phyloP scores from a whole-genome alignment of 352 stramenopile genomes.

The Globisporangium recalcitrans region DNA sequence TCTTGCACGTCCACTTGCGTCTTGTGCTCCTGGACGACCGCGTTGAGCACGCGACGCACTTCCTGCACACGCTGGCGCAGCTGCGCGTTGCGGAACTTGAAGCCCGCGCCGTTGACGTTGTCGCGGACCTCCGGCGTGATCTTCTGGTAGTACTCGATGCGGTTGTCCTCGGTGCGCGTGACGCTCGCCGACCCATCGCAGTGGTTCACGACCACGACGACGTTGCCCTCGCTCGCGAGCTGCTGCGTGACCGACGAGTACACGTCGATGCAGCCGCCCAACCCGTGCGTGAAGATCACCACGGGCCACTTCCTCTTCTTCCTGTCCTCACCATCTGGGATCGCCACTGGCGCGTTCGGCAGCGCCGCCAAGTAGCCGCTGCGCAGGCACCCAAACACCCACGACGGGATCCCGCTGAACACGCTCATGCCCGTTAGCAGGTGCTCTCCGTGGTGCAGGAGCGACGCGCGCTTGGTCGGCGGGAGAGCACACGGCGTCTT shows the following conservation, averaged over 20 bases:
- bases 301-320: conserved; percentile 35
- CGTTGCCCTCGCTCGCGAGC: conserved; percentile 53
- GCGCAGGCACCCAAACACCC: conserved; percentile 47
- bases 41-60: conserved; percentile 41
- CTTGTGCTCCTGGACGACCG: conserved; percentile 20
- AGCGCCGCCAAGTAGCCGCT: conserved; percentile 44
- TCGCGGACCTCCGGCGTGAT: conserved; percentile 39
- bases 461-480: conserved; percentile 17
- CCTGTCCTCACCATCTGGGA: not conserved
- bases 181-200: conserved; percentile 63
- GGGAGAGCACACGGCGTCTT: conserved; percentile 1
- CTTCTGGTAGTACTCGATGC: conserved; percentile 55
- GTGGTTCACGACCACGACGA: conserved; percentile 60
- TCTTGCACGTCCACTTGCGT: not conserved
- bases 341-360: conserved; percentile 31
- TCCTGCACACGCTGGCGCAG: conserved; percentile 48
- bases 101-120: conserved; percentile 46
- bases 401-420: conserved; percentile 44
- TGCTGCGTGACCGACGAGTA: conserved; percentile 60
- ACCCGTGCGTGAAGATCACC: conserved; percentile 59
- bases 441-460: conserved; percentile 54
- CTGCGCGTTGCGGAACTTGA: conserved; percentile 58
- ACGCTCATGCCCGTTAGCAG: conserved; percentile 39
- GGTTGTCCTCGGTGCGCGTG: conserved; percentile 30
- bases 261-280: conserved; percentile 52